Base-by-base conservation (phyloP, 352 stramenopile genomes). In the Pythium aquatile region DNA sequence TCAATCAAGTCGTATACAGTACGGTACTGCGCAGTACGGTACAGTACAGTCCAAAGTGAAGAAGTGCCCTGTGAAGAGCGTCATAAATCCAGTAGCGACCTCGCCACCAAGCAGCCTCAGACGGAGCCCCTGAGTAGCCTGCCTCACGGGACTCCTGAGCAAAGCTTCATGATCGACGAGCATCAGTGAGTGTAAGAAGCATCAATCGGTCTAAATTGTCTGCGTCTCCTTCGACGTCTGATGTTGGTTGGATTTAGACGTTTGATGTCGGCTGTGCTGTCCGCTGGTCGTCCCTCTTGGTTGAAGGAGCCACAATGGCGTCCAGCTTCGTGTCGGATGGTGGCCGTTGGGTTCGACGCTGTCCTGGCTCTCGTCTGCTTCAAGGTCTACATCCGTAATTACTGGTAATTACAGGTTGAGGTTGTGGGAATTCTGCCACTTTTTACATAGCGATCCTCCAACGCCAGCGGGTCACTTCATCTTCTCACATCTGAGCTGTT, bases 401-500 rank as follows among this genome's bases (percentile, higher is more conserved):
- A 63, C 44, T 24, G 10, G 57, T 63, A 63, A 63, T 56, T 63
- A 63, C 57, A 32, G 10, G 29, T 63, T 63, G 57, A 63, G 55
- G n/a, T n/a, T 63, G 20, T 2, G 57, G n/a, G 32, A 55, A 61
- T 3, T 40, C 35, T 40, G 35, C 35, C 10, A 40, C 35, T 40
- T 40, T 40, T 40, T 40, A 40, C 35, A 40, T 40, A 10, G 10
- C 35, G 35, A 40, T 11, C 35, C 14, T 40, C 35, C 35, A 40
- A 40, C 35, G 35, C 9, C 35, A 40, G 35, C 35, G 35, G 9
- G 35, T 40, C 35, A 40, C 35, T 16, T 40, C 35, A 40, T 10
- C 2, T 40, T 40, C 35, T 40, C 35, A 16, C 9, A 40, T 40
- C 10, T 40, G 14, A 10, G 14, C 35, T 3, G 14, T 10, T 16